These are phyloP conservation scores for Phallus indusiatus DNA, from an alignment of 768 basidiomycete genomes.

Conservation along the genomic window DNA sequence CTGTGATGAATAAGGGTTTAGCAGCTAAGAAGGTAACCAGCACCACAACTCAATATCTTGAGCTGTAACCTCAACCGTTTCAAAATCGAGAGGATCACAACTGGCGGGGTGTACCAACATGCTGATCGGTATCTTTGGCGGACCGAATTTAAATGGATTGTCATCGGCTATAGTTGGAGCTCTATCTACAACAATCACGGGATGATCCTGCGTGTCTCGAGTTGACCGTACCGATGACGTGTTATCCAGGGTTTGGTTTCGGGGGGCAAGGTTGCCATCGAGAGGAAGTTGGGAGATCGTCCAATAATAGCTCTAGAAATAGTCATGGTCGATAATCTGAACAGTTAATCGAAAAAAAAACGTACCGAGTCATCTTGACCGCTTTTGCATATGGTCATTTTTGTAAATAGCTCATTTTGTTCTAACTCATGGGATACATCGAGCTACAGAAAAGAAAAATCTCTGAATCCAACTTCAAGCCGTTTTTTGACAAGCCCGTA, in stretches of 20 bases:
- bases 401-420: not conserved
- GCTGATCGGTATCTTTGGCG: not conserved
- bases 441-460: not conserved
- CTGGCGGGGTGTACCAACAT: not conserved
- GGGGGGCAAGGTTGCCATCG: not conserved
- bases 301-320: not conserved
- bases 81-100: not conserved
- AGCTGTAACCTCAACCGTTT: not conserved
- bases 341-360: not conserved
- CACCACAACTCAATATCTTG: too few relatives aligned
- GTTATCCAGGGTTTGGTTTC: not conserved
- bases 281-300: not conserved
- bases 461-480: not conserved
- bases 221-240: not conserved
- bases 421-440: not conserved
- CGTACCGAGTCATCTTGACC: not conserved
- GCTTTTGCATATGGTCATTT: not conserved
- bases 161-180: not conserved
- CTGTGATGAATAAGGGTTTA: too few relatives aligned
- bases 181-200: too few relatives aligned
- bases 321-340: not conserved
- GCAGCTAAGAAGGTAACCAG: too few relatives aligned
- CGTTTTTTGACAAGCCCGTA: not conserved
- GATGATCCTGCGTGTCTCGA: too few relatives aligned
- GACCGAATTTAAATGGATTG: not conserved